A percentile compares a stretch with the other conserved stretches of the same genome.
Conservation (phyloP, 2,329 filamentous ascomycete genomes). For the Sporothrix luriei region DNA sequence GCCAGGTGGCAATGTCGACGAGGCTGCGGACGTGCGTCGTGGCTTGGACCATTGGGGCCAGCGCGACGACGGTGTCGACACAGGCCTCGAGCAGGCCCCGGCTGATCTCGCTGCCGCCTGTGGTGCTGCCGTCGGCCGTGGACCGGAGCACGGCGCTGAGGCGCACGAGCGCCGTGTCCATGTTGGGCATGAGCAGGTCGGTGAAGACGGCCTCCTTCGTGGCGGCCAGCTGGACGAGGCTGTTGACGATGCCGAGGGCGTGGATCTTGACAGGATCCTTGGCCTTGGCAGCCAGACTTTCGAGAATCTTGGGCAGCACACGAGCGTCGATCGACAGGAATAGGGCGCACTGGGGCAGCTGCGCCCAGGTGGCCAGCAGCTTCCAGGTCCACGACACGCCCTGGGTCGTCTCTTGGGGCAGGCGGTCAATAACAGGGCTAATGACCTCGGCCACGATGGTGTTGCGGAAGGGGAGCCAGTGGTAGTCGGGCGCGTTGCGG, state of each 20-base stretch:
- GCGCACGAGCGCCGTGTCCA: conserved; percentile 57
- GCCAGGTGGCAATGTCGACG: conserved; percentile 75
- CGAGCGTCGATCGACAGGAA: conserved; percentile 66
- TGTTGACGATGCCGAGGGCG: conserved; percentile 73
- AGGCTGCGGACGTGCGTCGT: conserved; percentile 73
- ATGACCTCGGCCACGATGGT: conserved; percentile 75
- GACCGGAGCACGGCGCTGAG: conserved; percentile 32
- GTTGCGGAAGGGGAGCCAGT: conserved; percentile 72
- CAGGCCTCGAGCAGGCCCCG: conserved; percentile 78
- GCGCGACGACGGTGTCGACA: conserved; percentile 75
- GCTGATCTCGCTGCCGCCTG: conserved; percentile 58
- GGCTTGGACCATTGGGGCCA: conserved; percentile 70
- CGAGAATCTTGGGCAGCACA: conserved; percentile 70
- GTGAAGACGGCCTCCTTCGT: conserved; percentile 55
- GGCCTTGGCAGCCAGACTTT: conserved; percentile 67
- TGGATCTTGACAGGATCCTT: conserved; percentile 84
- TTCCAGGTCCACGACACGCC: conserved; percentile 81
- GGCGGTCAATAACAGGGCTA: conserved; percentile 72
- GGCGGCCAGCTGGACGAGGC: conserved; percentile 63
- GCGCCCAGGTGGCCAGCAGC: conserved; percentile 80
- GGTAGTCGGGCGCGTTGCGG: conserved; percentile 65
- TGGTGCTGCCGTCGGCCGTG: conserved; percentile 46
- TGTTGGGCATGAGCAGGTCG: conserved; percentile 57
- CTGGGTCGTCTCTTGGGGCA: conserved; percentile 84
- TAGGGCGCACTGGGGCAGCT: conserved; percentile 63